Conservation (phyloP, 805 yeast species). For the Saccharomycopsis sp. region DNA sequence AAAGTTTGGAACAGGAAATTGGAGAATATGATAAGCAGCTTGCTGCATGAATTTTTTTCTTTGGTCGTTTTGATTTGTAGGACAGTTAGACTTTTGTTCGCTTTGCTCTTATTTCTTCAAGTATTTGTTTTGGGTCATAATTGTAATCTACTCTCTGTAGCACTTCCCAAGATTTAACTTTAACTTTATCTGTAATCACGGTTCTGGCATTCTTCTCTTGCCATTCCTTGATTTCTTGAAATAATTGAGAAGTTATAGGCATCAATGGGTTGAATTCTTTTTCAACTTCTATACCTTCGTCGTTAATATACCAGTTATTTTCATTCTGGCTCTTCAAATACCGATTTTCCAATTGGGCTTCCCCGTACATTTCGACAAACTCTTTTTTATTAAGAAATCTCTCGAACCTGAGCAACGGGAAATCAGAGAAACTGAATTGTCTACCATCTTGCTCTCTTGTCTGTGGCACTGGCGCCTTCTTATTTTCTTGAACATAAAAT, state of each 20-base stretch:
- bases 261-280: slow-evolving; percentile 17
- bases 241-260: slow-evolving; percentile 10
- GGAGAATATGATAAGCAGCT: slow-evolving; percentile 6
- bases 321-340: slow-evolving; percentile 3
- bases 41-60: not conserved
- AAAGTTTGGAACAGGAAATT: slow-evolving; percentile 25
- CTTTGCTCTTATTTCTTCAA: not conserved
- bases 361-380: slow-evolving; percentile 47
- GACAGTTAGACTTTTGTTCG: not conserved
- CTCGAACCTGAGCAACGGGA: slow-evolving; percentile 53
- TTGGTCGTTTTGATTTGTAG: no score
- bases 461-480: slow-evolving; percentile 76
- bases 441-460: slow-evolving; percentile 53
- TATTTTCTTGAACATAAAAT: slow-evolving; percentile 82
- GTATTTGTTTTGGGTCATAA: not conserved
- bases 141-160: not conserved
- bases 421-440: slow-evolving; percentile 46
- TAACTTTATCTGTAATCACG: slow-evolving; percentile 3
- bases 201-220: slow-evolving; percentile 2
- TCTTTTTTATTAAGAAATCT: slow-evolving; percentile 44
- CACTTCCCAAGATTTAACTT: not conserved
- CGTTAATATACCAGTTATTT: not conserved
- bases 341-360: slow-evolving; percentile 7
- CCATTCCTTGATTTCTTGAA: slow-evolving; percentile 10
- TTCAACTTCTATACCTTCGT: slow-evolving; percentile 19